Evolutionary conservation across 2,329 filamentous ascomycete species (phyloP), one percentile per base, ranked within the genome.

Genomic region (Cladosporium sp.): DNA sequence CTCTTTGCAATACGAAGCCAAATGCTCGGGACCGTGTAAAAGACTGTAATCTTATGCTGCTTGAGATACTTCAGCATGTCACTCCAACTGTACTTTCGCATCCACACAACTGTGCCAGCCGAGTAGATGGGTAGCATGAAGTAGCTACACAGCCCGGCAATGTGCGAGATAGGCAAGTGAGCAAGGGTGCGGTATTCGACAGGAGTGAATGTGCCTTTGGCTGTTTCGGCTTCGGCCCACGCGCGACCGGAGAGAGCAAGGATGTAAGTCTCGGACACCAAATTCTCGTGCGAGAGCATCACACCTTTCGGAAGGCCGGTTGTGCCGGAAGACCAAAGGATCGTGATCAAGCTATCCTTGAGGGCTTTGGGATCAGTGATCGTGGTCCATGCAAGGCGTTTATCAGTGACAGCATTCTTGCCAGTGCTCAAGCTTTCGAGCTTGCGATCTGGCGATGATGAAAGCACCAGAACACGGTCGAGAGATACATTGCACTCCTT

Each of bases 111-210:
- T 2, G 70, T 71, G 3, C 68, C 69, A 2, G 64, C 63, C 6
- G 65, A 69, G 44, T 69, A 69, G 2, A 68, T 63, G 2, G 73
- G 71, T 1, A 66, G 66, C n/a, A 71, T 68, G 58, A 75, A 69
- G 39, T 71, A 73, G 67, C 71, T 74, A 19, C 74, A 68, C 40
- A 75, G 68, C 9, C 88, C 88, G 66, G 95, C 96, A 60, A 96
- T 92, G 70, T 96, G 91, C 73, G 90, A 96, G 70, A 96, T 93
- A 0, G 92, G 91, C n/a, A 96, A 73, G 59, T 95, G 87, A 1
- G 88, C 89, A 13, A 75, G 68, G 37, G 59, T 55, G 39, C 35
- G 50, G 51, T 58, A 58, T 28, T 62, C 55, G 10, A 45, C 34
- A 8, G 60, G 59, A 63, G 69, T 34, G 63, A 60, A 59, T 61